These are phyloP conservation scores for Encephalitozoon hellem DNA, from an alignment of 371 early-diverging fungal genomes.

Conservation along the genomic window DNA sequence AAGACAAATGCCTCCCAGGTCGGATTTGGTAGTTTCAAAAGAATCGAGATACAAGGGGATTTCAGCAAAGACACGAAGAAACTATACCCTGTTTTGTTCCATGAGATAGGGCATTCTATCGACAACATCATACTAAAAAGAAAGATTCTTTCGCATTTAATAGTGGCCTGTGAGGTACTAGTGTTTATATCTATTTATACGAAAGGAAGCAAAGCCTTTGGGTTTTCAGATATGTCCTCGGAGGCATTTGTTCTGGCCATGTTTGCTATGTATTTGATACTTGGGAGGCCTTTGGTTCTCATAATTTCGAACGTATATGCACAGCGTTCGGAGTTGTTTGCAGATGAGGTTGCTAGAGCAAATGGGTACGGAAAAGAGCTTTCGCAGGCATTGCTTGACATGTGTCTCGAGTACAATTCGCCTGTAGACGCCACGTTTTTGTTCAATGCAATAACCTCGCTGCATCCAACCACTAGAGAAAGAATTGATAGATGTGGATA, in stretches of 20 bases:
- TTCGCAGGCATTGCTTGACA: conserved; percentile 49
- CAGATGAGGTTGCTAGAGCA: conserved; percentile 57
- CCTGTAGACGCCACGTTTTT: conserved; percentile 49
- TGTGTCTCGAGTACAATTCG: conserved; percentile 33
- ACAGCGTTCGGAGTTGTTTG: conserved; percentile 57
- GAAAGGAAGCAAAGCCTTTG: conserved; percentile 30
- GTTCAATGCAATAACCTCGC: conserved; percentile 54
- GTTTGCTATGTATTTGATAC: conserved; percentile 42
- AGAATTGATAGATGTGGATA: conserved; percentile 44
- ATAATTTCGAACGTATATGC: conserved; percentile 53
- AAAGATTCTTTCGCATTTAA: conserved; percentile 31
- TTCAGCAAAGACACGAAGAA: conserved; percentile 38
- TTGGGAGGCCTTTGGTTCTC: conserved; percentile 45
- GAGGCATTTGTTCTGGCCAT: conserved; percentile 50
- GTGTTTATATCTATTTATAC: conserved; percentile 33
- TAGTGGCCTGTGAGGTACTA: conserved; percentile 44
- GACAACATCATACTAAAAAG: conserved; percentile 59
- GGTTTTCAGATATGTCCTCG: conserved; percentile 34
- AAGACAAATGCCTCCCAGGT: conserved; percentile 57
- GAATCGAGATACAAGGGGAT: conserved; percentile 60
- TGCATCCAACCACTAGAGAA: conserved; percentile 56
- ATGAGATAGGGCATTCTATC: conserved; percentile 61
- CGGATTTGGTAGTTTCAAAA: conserved; percentile 42
- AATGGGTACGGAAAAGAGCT: conserved; percentile 50
- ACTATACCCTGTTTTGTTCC: conserved; percentile 56